These are phyloP conservation scores for Scenedesmus sp. DNA, from an alignment of 163 green algal species.

Conservation along the genomic window DNA sequence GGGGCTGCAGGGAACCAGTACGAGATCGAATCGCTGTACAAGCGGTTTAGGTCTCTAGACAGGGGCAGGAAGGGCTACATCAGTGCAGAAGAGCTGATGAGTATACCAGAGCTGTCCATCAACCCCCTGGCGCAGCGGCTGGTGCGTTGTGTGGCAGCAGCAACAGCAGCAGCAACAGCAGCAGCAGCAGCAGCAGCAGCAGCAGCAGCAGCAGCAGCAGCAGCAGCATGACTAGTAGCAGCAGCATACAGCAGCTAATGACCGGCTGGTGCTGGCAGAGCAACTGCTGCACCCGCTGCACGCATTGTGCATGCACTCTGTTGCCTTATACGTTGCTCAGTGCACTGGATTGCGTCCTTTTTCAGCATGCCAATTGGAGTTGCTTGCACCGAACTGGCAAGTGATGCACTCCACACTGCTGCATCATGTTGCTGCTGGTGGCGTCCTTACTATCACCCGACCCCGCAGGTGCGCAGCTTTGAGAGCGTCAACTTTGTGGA, in stretches of 20 bases:
- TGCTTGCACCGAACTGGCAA: not conserved
- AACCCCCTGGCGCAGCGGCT: slow-evolving; percentile 91
- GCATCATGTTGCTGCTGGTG: not conserved
- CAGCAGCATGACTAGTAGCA: not conserved
- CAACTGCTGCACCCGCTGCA: not conserved
- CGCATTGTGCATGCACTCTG: not conserved
- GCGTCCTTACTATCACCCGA: not conserved
- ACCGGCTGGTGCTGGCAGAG: not conserved
- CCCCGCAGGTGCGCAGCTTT: slow-evolving; percentile 80
- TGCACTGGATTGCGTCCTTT: too few relatives aligned
- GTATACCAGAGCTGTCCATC: slow-evolving; percentile 97
- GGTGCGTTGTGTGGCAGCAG: slow-evolving; percentile 49
- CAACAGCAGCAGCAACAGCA: not conserved
- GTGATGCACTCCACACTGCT: not conserved
- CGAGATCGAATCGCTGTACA: slow-evolving; percentile 94
- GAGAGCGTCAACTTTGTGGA: slow-evolving; percentile 96
- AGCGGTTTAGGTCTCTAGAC: slow-evolving; percentile 92
- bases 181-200: not conserved
- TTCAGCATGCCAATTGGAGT: not conserved
- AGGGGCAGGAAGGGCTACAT: slow-evolving; percentile 94
- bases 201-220: not conserved
- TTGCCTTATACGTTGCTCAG: not conserved
- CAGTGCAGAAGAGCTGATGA: slow-evolving; percentile 89
- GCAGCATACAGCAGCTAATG: not conserved
- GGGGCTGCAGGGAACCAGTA: slow-evolving; percentile 82